Evolutionary conservation across 1,139 yeast genomes (phyloP).

Genomic region (Diutina sp.): DNA sequence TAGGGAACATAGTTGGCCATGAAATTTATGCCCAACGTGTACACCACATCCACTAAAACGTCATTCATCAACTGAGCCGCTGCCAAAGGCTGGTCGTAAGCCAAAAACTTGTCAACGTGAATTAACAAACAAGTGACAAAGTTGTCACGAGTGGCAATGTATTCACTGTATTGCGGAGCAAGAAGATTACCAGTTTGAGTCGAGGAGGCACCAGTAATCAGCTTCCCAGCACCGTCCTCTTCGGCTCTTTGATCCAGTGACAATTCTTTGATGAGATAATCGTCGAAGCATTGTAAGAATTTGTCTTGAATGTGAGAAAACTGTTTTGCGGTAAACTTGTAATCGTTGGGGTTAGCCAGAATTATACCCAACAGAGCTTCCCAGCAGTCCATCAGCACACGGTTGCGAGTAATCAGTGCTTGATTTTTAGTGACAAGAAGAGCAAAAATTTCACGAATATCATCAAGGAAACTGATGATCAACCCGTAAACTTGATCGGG

Average conservation of each 20-base stretch:
- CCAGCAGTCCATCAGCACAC: constrained; percentile 32
- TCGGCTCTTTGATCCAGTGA: constrained; percentile 2
- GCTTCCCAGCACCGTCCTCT: not conserved
- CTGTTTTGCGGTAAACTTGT: constrained; percentile 10
- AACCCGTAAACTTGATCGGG: constrained; percentile 12
- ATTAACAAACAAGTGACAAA: constrained; percentile 21
- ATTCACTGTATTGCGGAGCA: constrained; percentile 24
- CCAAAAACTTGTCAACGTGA: constrained; percentile 21
- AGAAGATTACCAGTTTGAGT: constrained; percentile 4
- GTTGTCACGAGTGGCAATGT: constrained; percentile 24
- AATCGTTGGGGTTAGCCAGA: not conserved
- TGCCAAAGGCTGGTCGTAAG: constrained; percentile 10
- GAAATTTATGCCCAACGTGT: constrained; percentile 33
- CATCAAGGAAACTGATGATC: constrained; percentile 19
- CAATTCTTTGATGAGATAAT: constrained; percentile 23
- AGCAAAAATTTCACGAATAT: constrained; percentile 20
- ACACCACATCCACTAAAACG: constrained; percentile 17
- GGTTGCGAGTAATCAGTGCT: constrained; percentile 25
- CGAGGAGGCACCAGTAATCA: not conserved
- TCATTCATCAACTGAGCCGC: constrained; percentile 13
- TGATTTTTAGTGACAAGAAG: constrained; percentile 16
- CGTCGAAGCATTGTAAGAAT: constrained; percentile 21
- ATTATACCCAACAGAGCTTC: constrained; percentile 20
- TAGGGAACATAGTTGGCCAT: constrained; percentile 33
- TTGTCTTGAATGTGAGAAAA: constrained; percentile 18